Evolutionary conservation across 1,284 basidiomycete genomes (phyloP), one percentile per base, ranked within the genome.

Genomic region (Stereum hirsutum): DNA sequence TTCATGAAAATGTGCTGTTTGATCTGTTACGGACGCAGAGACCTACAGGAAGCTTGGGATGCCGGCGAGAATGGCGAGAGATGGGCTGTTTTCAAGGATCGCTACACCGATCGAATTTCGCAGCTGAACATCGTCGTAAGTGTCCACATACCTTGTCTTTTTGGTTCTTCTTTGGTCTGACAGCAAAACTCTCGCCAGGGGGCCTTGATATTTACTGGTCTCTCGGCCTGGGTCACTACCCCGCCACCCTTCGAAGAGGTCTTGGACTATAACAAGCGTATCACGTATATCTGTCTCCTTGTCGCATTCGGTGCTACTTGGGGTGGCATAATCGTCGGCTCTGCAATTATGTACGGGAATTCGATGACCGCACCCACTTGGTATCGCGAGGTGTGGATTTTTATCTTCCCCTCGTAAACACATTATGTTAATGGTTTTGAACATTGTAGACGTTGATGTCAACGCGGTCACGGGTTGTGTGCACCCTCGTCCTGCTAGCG

Each of bases 361-460:
- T 12, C 37, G 17, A 24, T 11, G 11, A 25, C 21, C 14, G 14
- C 6, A 6, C 21, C 37, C 11, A n/a, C 8, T 10, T 39, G 37
- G 37, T 39, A 25, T n/a, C 12, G 37, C 20, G n/a, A 39, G 37
- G 37, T 39, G 6, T 11, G 36, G 20, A 38, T 20, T 38, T 5
- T 6, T 14, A 5, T 4, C 11, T 14, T 11, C 4, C n/a, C 6
- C 17, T 10, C 7, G 5, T 11, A 23, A 25, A 14, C 19, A 35
- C 33, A 20, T 14, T 15, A 35, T 35, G n/a, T n/a, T n/a, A n/a
- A n/a, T n/a, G n/a, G n/a, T n/a, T n/a, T n/a, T n/a, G n/a, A n/a
- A n/a, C n/a, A 7, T 21, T 39, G 1, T 28, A 49, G 48, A 41
- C 38, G 3, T 19, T 46, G 6, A 46, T 49, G 48, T 17, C 41